Percentiles rank a stretch among this genome's conserved stretches.
Conservation (phyloP, 106 monocot species). For the Dendrobium catenatum region DNA sequence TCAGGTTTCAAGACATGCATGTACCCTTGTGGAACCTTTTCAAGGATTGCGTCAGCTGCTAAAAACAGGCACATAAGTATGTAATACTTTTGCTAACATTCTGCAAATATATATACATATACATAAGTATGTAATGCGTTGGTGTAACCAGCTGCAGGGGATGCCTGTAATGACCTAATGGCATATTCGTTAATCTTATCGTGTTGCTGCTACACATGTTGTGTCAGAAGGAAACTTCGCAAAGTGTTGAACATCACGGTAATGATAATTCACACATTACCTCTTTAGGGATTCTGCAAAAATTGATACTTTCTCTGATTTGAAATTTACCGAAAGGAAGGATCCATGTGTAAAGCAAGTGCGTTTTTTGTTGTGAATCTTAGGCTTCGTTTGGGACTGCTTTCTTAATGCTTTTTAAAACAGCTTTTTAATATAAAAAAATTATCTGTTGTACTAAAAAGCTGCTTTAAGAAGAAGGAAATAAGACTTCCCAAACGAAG, state of each 20-base stretch:
- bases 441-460: too few species aligned
- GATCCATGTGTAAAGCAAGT: neutral
- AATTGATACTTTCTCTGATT: neutral
- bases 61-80: constrained; percentile 58
- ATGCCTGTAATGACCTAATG: constrained; percentile 89
- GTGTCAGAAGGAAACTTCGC: constrained; percentile 73
- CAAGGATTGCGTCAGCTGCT: constrained; percentile 61
- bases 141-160: constrained; percentile 51
- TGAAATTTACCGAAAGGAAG: neutral
- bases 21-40: constrained; percentile 76
- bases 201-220: constrained; percentile 95
- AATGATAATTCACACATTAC: constrained; percentile 6
- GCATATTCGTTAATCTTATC: constrained; percentile 82
- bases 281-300: neutral
- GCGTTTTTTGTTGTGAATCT: too few species aligned
- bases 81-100: constrained; percentile 10
- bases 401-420: too few species aligned
- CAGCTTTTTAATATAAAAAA: too few species aligned
- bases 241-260: constrained; percentile 45
- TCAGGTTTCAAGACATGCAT: constrained; percentile 73
- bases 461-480: too few species aligned
- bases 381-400: too few species aligned
- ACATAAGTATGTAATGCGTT: neutral
- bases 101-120: neutral
- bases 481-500: too few species aligned